Evolutionary conservation across 1,139 yeast species (phyloP).

Genomic region (Sporopachydermia cereana): DNA sequence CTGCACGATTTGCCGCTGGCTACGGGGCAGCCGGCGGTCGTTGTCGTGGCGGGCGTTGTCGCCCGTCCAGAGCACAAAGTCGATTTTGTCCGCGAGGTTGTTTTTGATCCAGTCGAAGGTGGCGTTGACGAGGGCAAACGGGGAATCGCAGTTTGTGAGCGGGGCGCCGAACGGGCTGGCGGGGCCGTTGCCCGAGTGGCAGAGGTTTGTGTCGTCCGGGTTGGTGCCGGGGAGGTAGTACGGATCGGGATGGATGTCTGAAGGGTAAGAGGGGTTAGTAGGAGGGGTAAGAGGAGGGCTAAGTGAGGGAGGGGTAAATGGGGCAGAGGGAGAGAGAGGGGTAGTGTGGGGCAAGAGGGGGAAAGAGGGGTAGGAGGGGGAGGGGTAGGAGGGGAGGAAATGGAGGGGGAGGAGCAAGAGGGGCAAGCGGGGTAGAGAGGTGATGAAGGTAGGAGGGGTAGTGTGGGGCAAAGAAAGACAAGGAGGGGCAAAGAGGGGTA

Average conservation of each 20-base stretch:
- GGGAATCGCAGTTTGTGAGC: constrained; percentile 25
- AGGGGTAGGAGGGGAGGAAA: too few relatives aligned
- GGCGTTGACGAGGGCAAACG: constrained; percentile 44
- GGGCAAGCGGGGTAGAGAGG: too few relatives aligned
- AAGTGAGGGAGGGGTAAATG: too few relatives aligned
- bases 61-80: constrained; percentile 85
- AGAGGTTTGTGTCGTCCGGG: background rate
- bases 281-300: too few relatives aligned
- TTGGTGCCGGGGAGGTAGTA: constrained; percentile 1
- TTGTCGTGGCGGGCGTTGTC: constrained; percentile 82
- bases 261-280: too few relatives aligned
- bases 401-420: too few relatives aligned
- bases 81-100: constrained; percentile 61
- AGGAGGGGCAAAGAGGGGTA: too few relatives aligned
- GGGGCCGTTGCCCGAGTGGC: constrained; percentile 6
- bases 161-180: constrained; percentile 6
- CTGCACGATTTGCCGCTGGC: constrained; percentile 56
- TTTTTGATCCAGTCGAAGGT: constrained; percentile 57
- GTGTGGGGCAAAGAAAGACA: too few relatives aligned
- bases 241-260: constrained; percentile 7
- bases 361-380: too few relatives aligned
- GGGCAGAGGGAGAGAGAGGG: too few relatives aligned
- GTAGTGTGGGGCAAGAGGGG: too few relatives aligned
- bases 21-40: constrained; percentile 61
- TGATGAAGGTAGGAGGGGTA: too few relatives aligned